A percentile compares a stretch with the other conserved stretches of the same genome.
These are phyloP conservation scores for Babesia caballi DNA, from an alignment of 169 alveolate species.

Conservation along the genomic window DNA sequence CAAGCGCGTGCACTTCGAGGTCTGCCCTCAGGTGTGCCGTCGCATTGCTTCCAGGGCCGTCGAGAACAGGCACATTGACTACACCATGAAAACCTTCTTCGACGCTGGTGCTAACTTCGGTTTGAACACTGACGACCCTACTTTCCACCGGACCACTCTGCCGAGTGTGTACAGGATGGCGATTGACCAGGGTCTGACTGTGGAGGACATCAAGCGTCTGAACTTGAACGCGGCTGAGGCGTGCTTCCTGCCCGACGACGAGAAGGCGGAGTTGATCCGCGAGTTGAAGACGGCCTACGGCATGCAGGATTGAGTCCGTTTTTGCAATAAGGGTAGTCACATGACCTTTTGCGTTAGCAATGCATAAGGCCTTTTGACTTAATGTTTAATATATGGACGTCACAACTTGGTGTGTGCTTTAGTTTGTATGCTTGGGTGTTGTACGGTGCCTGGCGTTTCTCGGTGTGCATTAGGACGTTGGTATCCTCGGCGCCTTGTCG, in stretches of 20 bases:
- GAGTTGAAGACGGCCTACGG: conserved; percentile 12
- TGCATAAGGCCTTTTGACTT: too few species aligned
- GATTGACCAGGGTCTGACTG: background rate
- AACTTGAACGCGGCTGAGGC: conserved; percentile 27
- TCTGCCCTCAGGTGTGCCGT: background rate
- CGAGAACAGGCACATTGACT: background rate
- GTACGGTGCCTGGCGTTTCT: too few species aligned
- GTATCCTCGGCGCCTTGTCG: too few species aligned
- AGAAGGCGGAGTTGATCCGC: background rate
- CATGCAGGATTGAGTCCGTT: too few species aligned
- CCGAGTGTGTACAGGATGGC: background rate
- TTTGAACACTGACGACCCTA: conserved; percentile 14
- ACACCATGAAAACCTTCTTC: background rate
- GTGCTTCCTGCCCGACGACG: conserved; percentile 9
- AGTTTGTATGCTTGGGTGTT: too few species aligned
- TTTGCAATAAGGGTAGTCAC: too few species aligned
- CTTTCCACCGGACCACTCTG: background rate
- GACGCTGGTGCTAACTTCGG: conserved; percentile 12
- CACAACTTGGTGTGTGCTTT: too few species aligned
- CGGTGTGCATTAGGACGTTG: too few species aligned
- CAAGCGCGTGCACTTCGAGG: conserved; percentile 1
- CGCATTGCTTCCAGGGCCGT: background rate
- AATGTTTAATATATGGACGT: too few species aligned
- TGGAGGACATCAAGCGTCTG: conserved; percentile 1
- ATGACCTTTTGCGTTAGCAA: too few species aligned